Percentiles rank a stretch among this genome's conserved stretches.
phyloP scores from a whole-genome alignment of 192 early-diverging fungal genomes.

The Oehlia diaphana region DNA sequence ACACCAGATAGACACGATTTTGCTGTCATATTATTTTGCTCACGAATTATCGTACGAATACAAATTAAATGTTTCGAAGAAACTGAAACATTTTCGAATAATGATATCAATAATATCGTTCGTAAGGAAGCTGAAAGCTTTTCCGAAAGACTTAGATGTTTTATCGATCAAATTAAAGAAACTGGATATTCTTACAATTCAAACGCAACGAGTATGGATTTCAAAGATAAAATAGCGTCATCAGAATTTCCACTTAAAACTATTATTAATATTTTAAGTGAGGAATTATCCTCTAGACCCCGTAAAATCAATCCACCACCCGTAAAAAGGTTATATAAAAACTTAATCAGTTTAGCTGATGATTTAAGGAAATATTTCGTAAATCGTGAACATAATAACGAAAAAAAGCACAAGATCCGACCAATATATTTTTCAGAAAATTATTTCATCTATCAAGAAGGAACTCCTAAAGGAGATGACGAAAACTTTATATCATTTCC shows the following conservation, averaged over 20 bases:
- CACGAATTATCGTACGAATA: neutral
- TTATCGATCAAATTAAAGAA: neutral
- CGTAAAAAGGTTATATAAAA: neutral
- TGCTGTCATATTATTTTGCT: neutral
- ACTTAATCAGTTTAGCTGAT: constrained; percentile 15
- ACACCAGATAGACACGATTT: constrained; percentile 3
- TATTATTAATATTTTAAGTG: neutral
- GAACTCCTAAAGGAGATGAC: neutral
- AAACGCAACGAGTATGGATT: neutral
- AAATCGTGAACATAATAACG: neutral
- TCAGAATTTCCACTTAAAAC: neutral
- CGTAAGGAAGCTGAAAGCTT: constrained; percentile 8
- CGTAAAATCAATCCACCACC: no score
- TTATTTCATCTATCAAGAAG: constrained; percentile 1
- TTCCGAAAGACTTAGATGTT: neutral
- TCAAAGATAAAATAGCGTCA: neutral
- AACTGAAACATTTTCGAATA: neutral
- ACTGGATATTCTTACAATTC: neutral
- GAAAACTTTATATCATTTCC: neutral
- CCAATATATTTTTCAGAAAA: neutral
- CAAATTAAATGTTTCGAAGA: constrained; percentile 16
- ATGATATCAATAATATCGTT: constrained; percentile 3
- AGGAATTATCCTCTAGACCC: neutral
- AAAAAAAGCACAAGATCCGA: neutral
- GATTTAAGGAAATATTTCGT: constrained; percentile 11